phyloP scores from a whole-genome alignment of 768 basidiomycete genomes.

The Podaxis sp. region DNA sequence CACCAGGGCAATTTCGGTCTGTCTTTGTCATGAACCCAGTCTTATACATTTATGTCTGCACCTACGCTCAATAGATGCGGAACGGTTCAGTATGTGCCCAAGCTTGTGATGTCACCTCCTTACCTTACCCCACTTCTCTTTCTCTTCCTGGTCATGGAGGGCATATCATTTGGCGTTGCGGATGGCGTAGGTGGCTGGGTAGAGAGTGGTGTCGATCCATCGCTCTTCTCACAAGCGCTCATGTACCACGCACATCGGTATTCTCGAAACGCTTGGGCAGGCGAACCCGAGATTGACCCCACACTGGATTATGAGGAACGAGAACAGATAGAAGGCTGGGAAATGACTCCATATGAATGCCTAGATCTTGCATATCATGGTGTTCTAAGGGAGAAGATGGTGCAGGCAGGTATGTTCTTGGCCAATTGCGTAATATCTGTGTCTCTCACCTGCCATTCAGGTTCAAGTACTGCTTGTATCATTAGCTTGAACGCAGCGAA shows the following conservation, averaged over 20 bases:
- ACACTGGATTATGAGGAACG: constrained; percentile 67
- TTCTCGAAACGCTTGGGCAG: constrained; percentile 70
- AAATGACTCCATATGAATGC: constrained; percentile 68
- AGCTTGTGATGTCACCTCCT: constrained; percentile 16
- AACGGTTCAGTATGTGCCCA: constrained; percentile 63
- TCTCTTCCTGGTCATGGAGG: constrained; percentile 41
- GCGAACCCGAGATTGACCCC: constrained; percentile 80
- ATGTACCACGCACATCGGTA: constrained; percentile 84
- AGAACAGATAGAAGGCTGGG: constrained; percentile 69
- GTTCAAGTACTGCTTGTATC: constrained; percentile 82
- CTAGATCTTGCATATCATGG: constrained; percentile 68
- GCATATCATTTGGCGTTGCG: constrained; percentile 77
- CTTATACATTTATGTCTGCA: not conserved
- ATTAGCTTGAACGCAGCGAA: constrained; percentile 71
- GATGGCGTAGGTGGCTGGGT: constrained; percentile 96
- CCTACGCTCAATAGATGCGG: constrained; percentile 52
- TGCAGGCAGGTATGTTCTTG: constrained; percentile 55
- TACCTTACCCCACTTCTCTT: constrained; percentile 11
- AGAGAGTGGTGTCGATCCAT: constrained; percentile 77
- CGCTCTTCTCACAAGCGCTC: constrained; percentile 85
- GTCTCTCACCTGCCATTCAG: constrained; percentile 30
- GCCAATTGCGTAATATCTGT: constrained; percentile 17
- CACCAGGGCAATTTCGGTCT: not conserved
- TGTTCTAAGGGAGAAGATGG: constrained; percentile 61
- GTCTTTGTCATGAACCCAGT: not conserved